These are phyloP conservation scores for Aspergillus bertholletiae DNA, from an alignment of 495 filamentous ascomycete genomes.

Conservation along the genomic window DNA sequence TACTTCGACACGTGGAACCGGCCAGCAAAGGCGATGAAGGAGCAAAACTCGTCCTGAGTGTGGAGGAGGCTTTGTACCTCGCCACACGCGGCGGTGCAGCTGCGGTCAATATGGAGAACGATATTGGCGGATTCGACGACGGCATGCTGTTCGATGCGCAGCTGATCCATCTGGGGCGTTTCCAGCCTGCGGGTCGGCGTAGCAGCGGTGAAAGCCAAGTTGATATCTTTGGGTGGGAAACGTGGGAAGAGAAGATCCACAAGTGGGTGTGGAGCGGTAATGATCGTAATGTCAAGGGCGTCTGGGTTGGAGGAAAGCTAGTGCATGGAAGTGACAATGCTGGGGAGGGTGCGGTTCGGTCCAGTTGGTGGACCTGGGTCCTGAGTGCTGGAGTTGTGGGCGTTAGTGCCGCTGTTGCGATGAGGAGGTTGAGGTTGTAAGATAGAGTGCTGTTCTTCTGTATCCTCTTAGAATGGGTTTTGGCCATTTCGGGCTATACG, in stretches of 20 bases:
- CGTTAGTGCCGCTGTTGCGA: constrained; percentile 7
- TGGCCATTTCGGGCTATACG: neutral
- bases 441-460: neutral
- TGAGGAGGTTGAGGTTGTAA: constrained; percentile 6
- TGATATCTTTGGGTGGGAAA: constrained; percentile 85
- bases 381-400: neutral
- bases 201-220: constrained; percentile 34
- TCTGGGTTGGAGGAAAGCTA: constrained; percentile 77
- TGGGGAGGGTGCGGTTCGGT: neutral
- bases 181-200: neutral
- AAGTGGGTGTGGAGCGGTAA: constrained; percentile 92
- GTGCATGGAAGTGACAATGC: constrained; percentile 57
- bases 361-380: neutral
- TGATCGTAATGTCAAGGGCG: constrained; percentile 73
- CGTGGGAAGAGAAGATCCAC: constrained; percentile 67
- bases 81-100: constrained; percentile 67
- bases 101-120: constrained; percentile 62
- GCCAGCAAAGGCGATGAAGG: constrained; percentile 11
- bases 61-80: constrained; percentile 86
- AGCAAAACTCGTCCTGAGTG: constrained; percentile 54
- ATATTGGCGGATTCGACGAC: constrained; percentile 68
- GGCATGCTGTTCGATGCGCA: constrained; percentile 86
- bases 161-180: constrained; percentile 56
- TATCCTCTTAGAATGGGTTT: neutral
- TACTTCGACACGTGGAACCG: constrained; percentile 21